A percentile compares a stretch with the other conserved stretches of the same genome.
Evolutionary conservation across 495 filamentous ascomycete genomes (phyloP).

Genomic region (Jackrogersella minutella): DNA sequence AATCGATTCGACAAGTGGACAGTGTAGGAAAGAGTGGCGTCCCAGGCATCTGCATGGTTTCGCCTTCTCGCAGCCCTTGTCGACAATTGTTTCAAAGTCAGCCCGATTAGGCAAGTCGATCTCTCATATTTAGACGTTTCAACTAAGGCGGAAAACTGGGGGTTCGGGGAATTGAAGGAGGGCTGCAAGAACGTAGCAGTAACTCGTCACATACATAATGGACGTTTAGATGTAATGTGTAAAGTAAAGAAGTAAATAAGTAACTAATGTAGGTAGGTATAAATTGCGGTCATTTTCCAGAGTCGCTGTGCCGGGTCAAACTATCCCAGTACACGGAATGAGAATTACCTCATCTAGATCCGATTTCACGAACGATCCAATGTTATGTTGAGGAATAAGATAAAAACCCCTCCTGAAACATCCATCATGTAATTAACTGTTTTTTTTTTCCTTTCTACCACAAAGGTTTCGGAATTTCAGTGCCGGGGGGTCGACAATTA

Average conservation of each 20-base stretch:
- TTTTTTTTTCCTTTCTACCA: constrained; percentile 16
- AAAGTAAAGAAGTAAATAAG: background rate
- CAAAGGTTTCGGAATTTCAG: constrained; percentile 29
- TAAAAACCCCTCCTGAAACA: constrained; percentile 29
- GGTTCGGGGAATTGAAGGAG: constrained; percentile 45
- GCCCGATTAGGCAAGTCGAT: constrained; percentile 46
- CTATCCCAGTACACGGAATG: constrained; percentile 20
- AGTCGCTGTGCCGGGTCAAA: constrained; percentile 30
- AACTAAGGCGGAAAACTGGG: constrained; percentile 43
- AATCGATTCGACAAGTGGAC: background rate
- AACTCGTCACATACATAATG: constrained; percentile 29
- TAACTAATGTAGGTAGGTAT: constrained; percentile 6
- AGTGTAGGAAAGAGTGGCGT: background rate
- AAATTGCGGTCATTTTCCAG: constrained; percentile 33
- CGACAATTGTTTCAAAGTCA: constrained; percentile 42
- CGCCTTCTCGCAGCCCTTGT: constrained; percentile 43
- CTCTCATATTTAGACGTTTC: constrained; percentile 46
- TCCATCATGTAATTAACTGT: constrained; percentile 7
- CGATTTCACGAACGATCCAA: constrained; percentile 10
- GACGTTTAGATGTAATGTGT: background rate
- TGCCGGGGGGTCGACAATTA: constrained; percentile 33
- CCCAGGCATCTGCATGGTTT: constrained; percentile 21
- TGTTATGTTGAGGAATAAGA: constrained; percentile 3
- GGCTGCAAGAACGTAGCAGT: constrained; percentile 40
- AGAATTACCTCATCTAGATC: constrained; percentile 38